A percentile compares a stretch with the other conserved stretches of the same genome.
Conservation (phyloP, 129 eudicot species). For the Escallonia rubra region DNA sequence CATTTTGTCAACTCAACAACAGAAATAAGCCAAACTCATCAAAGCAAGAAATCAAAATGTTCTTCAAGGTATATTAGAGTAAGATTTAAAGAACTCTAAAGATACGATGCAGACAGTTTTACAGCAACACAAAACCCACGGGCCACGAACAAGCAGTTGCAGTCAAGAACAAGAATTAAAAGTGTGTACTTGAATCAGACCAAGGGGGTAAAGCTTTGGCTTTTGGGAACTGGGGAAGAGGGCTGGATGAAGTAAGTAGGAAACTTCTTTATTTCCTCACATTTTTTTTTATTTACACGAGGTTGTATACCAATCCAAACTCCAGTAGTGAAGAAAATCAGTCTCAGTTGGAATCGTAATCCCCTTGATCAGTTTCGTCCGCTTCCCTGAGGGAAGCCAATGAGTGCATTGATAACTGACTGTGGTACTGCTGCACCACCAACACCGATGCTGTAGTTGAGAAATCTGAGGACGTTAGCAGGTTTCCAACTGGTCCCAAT, state of each 20-base stretch:
- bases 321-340: constrained; percentile 1
- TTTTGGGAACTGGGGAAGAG: no score
- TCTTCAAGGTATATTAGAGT: no score
- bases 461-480: constrained; percentile 47
- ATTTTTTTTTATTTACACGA: neutral
- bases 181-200: no score
- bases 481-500: constrained; percentile 62
- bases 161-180: no score
- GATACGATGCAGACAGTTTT: no score
- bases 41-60: no score
- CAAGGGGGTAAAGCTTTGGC: no score
- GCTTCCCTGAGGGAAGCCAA: constrained; percentile 42
- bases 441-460: constrained; percentile 54
- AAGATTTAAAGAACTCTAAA: no score
- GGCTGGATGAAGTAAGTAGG: neutral
- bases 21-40: no score
- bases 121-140: no score
- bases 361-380: constrained; percentile 37
- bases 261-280: neutral
- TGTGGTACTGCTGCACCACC: constrained; percentile 73
- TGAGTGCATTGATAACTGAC: constrained; percentile 44
- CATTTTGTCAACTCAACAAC: no score
- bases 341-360: constrained; percentile 35
- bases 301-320: neutral
- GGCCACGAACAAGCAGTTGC: no score